Evolutionary conservation across 2,329 filamentous ascomycete species (phyloP), one percentile per base, ranked within the genome.

Genomic region (Fusarium domesticum): DNA sequence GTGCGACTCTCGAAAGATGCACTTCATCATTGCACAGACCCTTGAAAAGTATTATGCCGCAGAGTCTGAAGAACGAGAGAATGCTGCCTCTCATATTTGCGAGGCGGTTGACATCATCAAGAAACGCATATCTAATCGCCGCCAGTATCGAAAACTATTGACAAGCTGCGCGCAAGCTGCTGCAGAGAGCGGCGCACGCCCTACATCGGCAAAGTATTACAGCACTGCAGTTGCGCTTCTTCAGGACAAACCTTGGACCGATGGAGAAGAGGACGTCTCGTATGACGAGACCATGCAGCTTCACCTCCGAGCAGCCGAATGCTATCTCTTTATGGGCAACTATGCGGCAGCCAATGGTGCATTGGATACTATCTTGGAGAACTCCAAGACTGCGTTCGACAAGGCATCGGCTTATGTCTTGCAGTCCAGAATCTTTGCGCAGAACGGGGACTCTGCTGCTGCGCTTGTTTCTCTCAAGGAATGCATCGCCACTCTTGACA

Each of bases 241-340:
- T 12, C 90, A 95, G 61, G 73, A 84, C 6, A 71, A 87, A 41
- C 83, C 87, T 1, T 97, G 92, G 92, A 74, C 80, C 33, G 83
- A 86, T 20, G 74, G 73, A 6, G 66, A 70, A 12, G 75, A 80
- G 5, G 92, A 96, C 62, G 84, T 87, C 1, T 85, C 82, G 35
- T 96, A 96, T 58, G 83, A 89, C 10, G 92, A 97, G 68, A 95
- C 90, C 0, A 74, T 95, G 50, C 83, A 85, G 50, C 73, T 95
- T 2, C 84, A 89, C 63, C 82, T 90, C 5, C 82, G 87, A 41
- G 82, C 88, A 5, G 87, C 90, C 4, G 90, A 96, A 64, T 89
- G 88, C 62, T 85, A 88, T 56, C 81, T 90, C 59, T 89, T 87
- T 59, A 85, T 91, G 72, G 83, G 83, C 5, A 80, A 89, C 52